These are phyloP conservation scores for Pseudocercospora vitis DNA, from an alignment of 2,329 filamentous ascomycete genomes.

Conservation along the genomic window DNA sequence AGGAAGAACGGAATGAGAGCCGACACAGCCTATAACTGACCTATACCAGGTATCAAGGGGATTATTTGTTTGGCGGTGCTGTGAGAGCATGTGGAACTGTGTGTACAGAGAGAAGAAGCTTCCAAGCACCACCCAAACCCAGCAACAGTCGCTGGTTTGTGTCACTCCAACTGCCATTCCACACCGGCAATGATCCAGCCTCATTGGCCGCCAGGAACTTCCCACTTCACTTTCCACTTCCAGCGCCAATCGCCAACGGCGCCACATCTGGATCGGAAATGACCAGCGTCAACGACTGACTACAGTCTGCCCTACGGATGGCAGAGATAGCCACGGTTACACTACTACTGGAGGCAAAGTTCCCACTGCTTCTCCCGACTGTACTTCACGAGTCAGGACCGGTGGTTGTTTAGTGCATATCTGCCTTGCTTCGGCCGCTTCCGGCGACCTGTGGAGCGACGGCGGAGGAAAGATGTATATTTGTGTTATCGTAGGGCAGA, in stretches of 20 bases:
- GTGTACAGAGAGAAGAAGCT: not conserved
- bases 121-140: too few relatives aligned
- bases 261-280: not conserved
- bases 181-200: not conserved
- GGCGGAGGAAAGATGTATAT: too few relatives aligned
- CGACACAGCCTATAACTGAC: conserved; percentile 1
- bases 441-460: too few relatives aligned
- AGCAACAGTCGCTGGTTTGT: too few relatives aligned
- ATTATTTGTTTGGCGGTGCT: not conserved
- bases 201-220: not conserved
- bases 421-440: too few relatives aligned
- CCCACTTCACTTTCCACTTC: not conserved
- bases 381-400: too few relatives aligned
- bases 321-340: not conserved
- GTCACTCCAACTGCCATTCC: not conserved
- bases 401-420: too few relatives aligned
- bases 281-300: not conserved
- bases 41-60: not conserved
- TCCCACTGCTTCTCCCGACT: too few relatives aligned
- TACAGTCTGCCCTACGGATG: too few relatives aligned
- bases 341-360: too few relatives aligned
- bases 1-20: not conserved
- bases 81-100: not conserved
- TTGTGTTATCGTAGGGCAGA: too few relatives aligned
- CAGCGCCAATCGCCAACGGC: not conserved